These are phyloP conservation scores for Sordariomycetes sp. DNA, from an alignment of 2,329 filamentous ascomycete species.

Conservation along the genomic window DNA sequence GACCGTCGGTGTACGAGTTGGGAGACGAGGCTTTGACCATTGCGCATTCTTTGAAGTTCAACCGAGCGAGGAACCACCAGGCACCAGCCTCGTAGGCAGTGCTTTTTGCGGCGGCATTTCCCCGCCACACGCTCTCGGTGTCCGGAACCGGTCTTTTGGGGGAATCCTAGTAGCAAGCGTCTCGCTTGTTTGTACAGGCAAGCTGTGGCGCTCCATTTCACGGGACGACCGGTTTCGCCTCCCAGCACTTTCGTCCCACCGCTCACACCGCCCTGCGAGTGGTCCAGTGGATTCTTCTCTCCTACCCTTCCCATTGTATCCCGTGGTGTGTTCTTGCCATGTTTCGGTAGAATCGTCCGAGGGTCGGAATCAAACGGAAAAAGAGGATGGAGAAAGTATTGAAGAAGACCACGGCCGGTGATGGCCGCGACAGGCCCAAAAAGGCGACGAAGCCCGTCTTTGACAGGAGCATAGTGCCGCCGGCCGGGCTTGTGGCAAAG, in stretches of 20 bases:
- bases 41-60: background rate
- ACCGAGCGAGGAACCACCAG: background rate
- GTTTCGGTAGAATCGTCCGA: constrained; percentile 1
- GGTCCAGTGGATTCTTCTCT: background rate
- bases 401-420: background rate
- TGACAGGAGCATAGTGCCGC: background rate
- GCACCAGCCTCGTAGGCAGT: background rate
- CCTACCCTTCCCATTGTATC: background rate
- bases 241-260: background rate
- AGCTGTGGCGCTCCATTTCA: background rate
- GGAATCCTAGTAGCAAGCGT: background rate
- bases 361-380: background rate
- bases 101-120: background rate
- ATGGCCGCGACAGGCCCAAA: constrained; percentile 3
- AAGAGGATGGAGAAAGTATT: background rate
- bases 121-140: background rate
- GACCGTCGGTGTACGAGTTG: background rate
- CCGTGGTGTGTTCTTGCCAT: background rate
- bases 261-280: background rate
- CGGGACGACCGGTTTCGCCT: background rate
- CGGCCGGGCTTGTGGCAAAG: constrained; percentile 21
- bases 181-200: background rate
- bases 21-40: background rate
- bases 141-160: background rate
- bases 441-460: constrained; percentile 2